Evolutionary conservation across 257 asterid genomes (phyloP).

Genomic region (Apocynum venetum): DNA sequence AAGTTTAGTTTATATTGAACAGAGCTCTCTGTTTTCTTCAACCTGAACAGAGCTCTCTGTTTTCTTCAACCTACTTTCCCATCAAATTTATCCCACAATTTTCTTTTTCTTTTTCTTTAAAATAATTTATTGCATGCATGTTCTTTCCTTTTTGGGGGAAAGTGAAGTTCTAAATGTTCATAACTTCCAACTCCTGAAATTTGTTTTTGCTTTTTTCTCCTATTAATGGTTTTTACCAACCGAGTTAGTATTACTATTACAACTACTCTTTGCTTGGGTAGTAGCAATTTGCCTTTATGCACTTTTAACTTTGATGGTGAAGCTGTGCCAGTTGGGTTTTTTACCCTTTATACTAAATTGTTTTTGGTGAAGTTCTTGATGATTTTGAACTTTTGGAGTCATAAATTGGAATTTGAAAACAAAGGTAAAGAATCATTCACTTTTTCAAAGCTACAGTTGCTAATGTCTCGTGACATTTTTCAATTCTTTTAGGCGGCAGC

Average conservation of each 20-base stretch:
- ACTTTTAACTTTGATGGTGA: neutral
- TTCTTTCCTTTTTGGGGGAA: constrained; percentile 12
- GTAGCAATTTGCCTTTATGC: neutral
- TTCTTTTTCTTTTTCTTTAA: no score
- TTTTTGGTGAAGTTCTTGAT: neutral
- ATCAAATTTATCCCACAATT: constrained; percentile 1
- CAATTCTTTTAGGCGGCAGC: constrained; percentile 10
- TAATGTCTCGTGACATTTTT: constrained; percentile 7
- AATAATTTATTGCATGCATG: constrained; percentile 27
- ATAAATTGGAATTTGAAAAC: constrained; percentile 1
- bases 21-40: neutral
- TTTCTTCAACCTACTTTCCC: neutral
- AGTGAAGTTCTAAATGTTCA: constrained; percentile 11
- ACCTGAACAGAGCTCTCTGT: no score
- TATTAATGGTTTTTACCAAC: no score
- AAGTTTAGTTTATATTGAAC: constrained; percentile 4
- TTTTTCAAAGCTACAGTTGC: constrained; percentile 6
- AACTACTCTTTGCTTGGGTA: no score
- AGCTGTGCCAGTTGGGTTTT: constrained; percentile 13
- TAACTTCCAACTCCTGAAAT: neutral
- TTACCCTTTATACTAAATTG: neutral
- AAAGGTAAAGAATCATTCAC: constrained; percentile 6
- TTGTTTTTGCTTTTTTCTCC: no score
- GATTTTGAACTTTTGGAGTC: constrained; percentile 3
- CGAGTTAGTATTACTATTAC: no score